Evolutionary conservation across 108 stramenopile genomes (phyloP), one percentile per base, ranked within the genome.

Genomic region (Cyclotella atomus): DNA sequence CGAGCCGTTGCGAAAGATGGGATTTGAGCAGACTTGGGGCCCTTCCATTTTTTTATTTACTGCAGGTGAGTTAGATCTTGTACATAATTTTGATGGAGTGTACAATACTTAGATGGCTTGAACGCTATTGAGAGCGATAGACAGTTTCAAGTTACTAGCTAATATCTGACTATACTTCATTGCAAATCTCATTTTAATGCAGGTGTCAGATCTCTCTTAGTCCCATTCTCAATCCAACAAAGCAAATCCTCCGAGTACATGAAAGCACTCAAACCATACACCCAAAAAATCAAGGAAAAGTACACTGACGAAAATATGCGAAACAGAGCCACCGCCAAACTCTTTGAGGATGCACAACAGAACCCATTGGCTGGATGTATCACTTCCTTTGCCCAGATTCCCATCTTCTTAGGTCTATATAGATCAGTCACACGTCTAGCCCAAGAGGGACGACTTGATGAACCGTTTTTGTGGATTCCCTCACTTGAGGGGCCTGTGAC

Each of bases 281-380:
- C 87, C 47, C 84, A 89, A 29, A 91, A 98, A 77, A 95, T 98
- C 69, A 94, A 95, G 62, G 85, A 85, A 65, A 95, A 94, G 66
- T 96, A 90, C 80, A 84, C 88, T 30, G 94, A 95, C 64, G 71
- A 96, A 55, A 89, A 94, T 60, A 83, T 84, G 64, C 90, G 91
- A 59, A 97, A 98, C 64, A 88, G 91, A 59, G 89, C 91, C 59
- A 85, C 91, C n/a, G 88, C 87, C 23, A 93, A 98, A 76, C 76
- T 98, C 46, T 98, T 90, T 70, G 89, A 97, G 73, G 94, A 93
- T 77, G 90, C 94, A 59, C 70, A 97, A 53, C 90, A 93, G 47
- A 98, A 98, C 78, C 97, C 97, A n/a, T 79, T 98, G 75, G 89
- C 94, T 0, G 97, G 97, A 52, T 98, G 97, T 77, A 83, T 97